A percentile compares a stretch with the other conserved stretches of the same genome.
Conservation (phyloP, 495 filamentous ascomycete species). For the Articulospora tetracladia region DNA sequence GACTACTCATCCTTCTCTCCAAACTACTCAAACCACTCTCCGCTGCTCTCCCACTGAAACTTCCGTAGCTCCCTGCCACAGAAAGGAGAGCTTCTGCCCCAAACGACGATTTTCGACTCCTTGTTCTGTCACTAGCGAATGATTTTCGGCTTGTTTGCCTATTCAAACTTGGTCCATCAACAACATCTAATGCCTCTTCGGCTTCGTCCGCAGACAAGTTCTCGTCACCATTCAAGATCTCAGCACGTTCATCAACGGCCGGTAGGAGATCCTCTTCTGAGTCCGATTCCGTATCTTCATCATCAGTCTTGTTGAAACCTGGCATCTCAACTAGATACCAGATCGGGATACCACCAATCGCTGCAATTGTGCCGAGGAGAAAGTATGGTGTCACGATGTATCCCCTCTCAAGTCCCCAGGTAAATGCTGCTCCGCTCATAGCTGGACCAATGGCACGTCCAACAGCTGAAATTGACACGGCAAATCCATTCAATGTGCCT, state of each 20-base stretch:
- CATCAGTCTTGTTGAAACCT: constrained; percentile 52
- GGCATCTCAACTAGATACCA: constrained; percentile 74
- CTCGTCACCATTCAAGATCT: constrained; percentile 23
- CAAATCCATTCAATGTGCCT: constrained; percentile 87
- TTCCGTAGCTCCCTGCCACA: not conserved
- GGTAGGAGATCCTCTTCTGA: constrained; percentile 29
- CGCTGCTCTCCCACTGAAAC: not conserved
- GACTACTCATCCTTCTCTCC: constrained; percentile 23
- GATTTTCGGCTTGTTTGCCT: not conserved
- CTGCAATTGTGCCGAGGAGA: constrained; percentile 55
- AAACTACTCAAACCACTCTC: constrained; percentile 1
- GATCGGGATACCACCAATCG: constrained; percentile 60
- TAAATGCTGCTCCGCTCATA: constrained; percentile 60
- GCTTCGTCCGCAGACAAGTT: constrained; percentile 15
- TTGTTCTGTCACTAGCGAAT: not conserved
- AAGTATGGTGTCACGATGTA: constrained; percentile 80
- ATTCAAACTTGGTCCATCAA: constrained; percentile 13
- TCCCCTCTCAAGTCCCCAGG: constrained; percentile 63
- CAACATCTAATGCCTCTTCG: constrained; percentile 23
- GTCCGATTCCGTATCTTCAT: constrained; percentile 8
- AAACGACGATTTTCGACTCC: not conserved
- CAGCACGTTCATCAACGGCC: constrained; percentile 27
- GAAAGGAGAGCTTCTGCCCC: not conserved
- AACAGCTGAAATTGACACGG: constrained; percentile 71
- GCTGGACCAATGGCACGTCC: constrained; percentile 78